A percentile compares a stretch with the other conserved stretches of the same genome.
These are phyloP conservation scores for Mycena citricolor DNA, from an alignment of 1,284 basidiomycete genomes.

Conservation along the genomic window DNA sequence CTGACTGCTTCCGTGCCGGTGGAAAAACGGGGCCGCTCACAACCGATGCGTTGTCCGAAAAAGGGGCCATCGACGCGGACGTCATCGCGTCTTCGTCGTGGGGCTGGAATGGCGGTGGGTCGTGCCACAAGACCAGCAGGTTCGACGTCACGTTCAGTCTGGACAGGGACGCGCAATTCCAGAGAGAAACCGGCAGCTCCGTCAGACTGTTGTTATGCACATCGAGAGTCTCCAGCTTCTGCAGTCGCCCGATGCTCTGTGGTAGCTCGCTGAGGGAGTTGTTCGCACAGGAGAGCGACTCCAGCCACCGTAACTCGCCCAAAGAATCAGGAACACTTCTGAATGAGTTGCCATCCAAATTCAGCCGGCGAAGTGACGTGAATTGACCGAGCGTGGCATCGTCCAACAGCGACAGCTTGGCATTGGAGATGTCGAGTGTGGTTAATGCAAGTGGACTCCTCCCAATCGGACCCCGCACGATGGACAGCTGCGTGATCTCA, in stretches of 20 bases:
- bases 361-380: slow-evolving; percentile 69
- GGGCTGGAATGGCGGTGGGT: slow-evolving; percentile 45
- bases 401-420: slow-evolving; percentile 86
- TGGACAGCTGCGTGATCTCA: slow-evolving; percentile 78
- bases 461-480: slow-evolving; percentile 58
- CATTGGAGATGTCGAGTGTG: slow-evolving; percentile 85
- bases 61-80: slow-evolving; percentile 3
- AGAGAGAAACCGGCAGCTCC: slow-evolving; percentile 75
- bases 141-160: slow-evolving; percentile 91
- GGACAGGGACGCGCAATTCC: slow-evolving; percentile 79
- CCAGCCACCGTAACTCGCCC: slow-evolving; percentile 70
- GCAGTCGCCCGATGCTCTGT: slow-evolving; percentile 73
- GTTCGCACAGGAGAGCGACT: slow-evolving; percentile 83
- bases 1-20: slow-evolving; percentile 46
- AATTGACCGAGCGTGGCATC: slow-evolving; percentile 73
- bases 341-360: slow-evolving; percentile 87
- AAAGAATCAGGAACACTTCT: slow-evolving; percentile 82
- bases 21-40: slow-evolving; percentile 10
- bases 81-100: neutral
- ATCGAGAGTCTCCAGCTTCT: slow-evolving; percentile 78
- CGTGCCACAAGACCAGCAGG: slow-evolving; percentile 73
- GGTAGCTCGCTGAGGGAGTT: slow-evolving; percentile 86
- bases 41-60: slow-evolving; percentile 14
- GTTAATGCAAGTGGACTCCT: slow-evolving; percentile 68
- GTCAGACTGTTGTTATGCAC: slow-evolving; percentile 91